These are phyloP conservation scores for Cystoisospora suis DNA, from an alignment of 169 alveolate genomes.

Conservation along the genomic window DNA sequence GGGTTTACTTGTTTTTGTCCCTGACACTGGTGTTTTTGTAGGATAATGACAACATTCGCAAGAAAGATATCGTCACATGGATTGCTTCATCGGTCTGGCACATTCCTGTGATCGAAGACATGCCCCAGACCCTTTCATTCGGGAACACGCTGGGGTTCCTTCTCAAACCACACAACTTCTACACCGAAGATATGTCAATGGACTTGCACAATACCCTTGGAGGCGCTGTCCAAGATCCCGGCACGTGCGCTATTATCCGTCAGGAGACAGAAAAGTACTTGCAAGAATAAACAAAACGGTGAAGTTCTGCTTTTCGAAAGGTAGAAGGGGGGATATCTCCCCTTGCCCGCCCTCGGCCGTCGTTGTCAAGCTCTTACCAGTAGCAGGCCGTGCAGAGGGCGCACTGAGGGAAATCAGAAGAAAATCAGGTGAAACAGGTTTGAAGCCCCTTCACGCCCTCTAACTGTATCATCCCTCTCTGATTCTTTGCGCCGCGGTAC, in stretches of 20 bases:
- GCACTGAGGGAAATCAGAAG: no score
- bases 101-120: slow-evolving; percentile 76
- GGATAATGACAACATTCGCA: slow-evolving; percentile 72
- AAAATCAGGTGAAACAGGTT: no score
- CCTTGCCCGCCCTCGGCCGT: no score
- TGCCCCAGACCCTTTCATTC: slow-evolving; percentile 74
- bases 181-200: slow-evolving; percentile 71
- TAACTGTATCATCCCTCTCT: no score
- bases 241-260: slow-evolving; percentile 75
- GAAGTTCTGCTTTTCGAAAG: no score
- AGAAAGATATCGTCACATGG: slow-evolving; percentile 76
- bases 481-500: no score
- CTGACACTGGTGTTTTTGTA: not conserved
- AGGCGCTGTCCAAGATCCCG: slow-evolving; percentile 75
- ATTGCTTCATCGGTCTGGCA: slow-evolving; percentile 74
- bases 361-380: no score
- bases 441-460: no score
- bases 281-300: not conserved
- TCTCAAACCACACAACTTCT: slow-evolving; percentile 72
- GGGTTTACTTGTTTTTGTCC: no score
- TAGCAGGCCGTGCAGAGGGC: no score
- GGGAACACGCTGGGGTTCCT: slow-evolving; percentile 76
- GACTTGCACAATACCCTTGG: slow-evolving; percentile 75
- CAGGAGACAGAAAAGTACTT: slow-evolving; percentile 64
- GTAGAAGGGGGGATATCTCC: no score